Conservation (phyloP, 1,139 yeast species). For the Sugiyamaella xylanicola region DNA sequence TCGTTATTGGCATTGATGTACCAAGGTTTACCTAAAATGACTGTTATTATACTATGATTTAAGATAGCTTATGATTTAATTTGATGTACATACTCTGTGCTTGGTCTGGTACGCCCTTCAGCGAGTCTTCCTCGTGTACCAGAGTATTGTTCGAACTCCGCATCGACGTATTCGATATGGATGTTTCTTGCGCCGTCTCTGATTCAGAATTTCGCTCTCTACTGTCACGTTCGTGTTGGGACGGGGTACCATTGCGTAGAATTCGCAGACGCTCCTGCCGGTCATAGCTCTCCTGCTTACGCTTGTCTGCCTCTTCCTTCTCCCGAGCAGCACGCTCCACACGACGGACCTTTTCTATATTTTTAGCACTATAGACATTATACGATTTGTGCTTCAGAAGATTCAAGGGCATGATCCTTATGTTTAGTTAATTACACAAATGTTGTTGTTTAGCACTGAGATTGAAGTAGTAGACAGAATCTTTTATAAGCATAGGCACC, state of each 20-base stretch:
- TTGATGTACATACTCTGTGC: constrained; percentile 6
- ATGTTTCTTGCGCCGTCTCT: background rate
- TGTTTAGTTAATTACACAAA: too few species aligned
- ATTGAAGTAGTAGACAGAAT: background rate
- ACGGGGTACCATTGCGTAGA: background rate
- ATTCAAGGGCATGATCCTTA: constrained; percentile 41
- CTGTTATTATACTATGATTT: constrained; percentile 10
- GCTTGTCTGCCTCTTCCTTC: constrained; percentile 24
- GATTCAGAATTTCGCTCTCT: background rate
- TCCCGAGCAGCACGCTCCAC: constrained; percentile 36
- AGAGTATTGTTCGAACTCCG: too few species aligned
- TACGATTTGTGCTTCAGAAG: constrained; percentile 39
- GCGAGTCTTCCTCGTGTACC: too few species aligned
- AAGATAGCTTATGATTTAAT: background rate
- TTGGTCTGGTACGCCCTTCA: too few species aligned
- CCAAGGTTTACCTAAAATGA: constrained; percentile 12
- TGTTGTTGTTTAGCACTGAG: too few species aligned
- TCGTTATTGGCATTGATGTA: background rate
- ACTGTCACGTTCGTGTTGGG: background rate
- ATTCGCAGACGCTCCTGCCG: constrained; percentile 18
- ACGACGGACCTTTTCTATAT: constrained; percentile 38
- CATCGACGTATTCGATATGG: too few species aligned
- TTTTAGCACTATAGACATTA: constrained; percentile 37
- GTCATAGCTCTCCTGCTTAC: constrained; percentile 20
- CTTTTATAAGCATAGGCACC: constrained; percentile 3